phyloP scores from a whole-genome alignment of 1,139 yeast species.

The Candida sanyaensis region DNA sequence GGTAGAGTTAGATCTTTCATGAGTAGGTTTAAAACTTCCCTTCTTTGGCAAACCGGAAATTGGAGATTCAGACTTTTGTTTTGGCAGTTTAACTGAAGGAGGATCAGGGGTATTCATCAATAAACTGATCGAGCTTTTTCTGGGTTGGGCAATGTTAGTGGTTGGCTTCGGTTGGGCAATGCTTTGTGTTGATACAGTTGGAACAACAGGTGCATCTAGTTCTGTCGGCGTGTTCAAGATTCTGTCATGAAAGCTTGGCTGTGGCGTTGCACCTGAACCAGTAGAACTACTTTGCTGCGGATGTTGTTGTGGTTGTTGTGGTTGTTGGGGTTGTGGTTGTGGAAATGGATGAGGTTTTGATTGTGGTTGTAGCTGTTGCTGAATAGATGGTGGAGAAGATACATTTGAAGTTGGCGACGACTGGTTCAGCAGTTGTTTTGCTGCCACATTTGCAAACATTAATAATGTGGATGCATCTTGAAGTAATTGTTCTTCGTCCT shows the following conservation, averaged over 20 bases:
- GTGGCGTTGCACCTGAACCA: constrained; percentile 4
- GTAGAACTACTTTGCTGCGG: constrained; percentile 5
- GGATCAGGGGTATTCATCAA: constrained; percentile 15
- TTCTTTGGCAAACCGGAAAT: constrained; percentile 11
- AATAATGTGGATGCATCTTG: constrained; percentile 68
- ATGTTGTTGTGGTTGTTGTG: background rate
- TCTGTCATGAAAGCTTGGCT: background rate
- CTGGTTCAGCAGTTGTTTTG: constrained; percentile 33
- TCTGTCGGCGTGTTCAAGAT: background rate
- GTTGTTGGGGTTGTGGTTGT: no score
- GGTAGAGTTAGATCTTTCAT: constrained; percentile 28
- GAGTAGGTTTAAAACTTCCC: constrained; percentile 19
- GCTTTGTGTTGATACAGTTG: background rate
- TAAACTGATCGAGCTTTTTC: constrained; percentile 14
- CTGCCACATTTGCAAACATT: constrained; percentile 63
- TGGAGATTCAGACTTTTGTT: constrained; percentile 13
- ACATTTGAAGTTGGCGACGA: constrained; percentile 14
- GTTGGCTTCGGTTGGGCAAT: background rate
- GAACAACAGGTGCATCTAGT: background rate
- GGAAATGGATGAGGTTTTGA: background rate
- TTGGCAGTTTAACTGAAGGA: background rate
- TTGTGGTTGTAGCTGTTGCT: constrained; percentile 5
- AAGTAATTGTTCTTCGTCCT: constrained; percentile 41
- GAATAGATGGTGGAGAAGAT: constrained; percentile 10
- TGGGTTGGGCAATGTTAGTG: constrained; percentile 1